These are phyloP conservation scores for Aspergillus taichungensis DNA, from an alignment of 495 filamentous ascomycete genomes.

Conservation along the genomic window DNA sequence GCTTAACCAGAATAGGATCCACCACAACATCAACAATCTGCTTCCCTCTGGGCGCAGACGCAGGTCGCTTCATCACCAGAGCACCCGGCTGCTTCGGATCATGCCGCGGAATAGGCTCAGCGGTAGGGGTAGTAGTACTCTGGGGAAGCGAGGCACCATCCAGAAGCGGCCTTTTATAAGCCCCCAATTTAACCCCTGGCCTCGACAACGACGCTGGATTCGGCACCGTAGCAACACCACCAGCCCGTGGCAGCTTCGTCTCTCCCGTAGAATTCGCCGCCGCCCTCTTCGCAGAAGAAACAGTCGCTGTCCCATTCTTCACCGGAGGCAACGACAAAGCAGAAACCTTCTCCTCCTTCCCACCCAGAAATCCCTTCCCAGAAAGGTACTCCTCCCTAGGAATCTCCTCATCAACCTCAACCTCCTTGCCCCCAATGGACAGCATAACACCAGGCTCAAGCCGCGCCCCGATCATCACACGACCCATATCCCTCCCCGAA, in stretches of 20 bases:
- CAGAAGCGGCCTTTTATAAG: conserved; percentile 56
- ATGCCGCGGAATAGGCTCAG: conserved; percentile 53
- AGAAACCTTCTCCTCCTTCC: conserved; percentile 9
- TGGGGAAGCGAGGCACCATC: conserved; percentile 42
- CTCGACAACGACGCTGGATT: conserved; percentile 15
- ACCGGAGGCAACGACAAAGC: conserved; percentile 1
- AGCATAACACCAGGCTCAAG: conserved; percentile 55
- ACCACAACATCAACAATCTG: conserved; percentile 73
- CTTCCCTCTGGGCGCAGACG: conserved; percentile 49
- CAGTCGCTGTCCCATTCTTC: conserved; percentile 17
- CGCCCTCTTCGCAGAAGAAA: conserved; percentile 7
- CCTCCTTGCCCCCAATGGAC: conserved; percentile 61
- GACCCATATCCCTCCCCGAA: conserved; percentile 61
- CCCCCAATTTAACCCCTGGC: conserved; percentile 15
- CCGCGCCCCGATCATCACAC: conserved; percentile 40
- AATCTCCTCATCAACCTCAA: conserved; percentile 63
- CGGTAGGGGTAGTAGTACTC: conserved; percentile 8
- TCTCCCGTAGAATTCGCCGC: conserved; percentile 1
- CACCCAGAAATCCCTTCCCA: conserved; percentile 41
- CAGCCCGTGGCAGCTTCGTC: not conserved
- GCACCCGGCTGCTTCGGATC: conserved; percentile 53
- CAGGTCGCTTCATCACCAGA: conserved; percentile 61
- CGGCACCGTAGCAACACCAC: not conserved
- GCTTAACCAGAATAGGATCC: conserved; percentile 58
- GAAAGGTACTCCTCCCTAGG: conserved; percentile 54